Conservation (phyloP, 306 rosid species). For the Fragaria iinumae region DNA sequence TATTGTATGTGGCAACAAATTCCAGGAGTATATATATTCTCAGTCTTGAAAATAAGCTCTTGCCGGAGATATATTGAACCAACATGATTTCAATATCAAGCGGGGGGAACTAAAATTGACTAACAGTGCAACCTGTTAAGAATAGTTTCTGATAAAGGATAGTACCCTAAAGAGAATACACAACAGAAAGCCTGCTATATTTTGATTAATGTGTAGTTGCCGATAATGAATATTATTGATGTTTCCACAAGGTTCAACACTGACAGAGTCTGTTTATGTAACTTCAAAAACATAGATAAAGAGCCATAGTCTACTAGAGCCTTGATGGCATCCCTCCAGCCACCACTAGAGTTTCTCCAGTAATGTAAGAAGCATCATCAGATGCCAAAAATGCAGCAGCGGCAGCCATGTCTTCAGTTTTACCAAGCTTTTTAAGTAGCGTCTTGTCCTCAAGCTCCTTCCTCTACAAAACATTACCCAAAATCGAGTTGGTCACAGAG, state of each 20-base stretch:
- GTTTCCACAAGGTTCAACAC: background rate
- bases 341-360: slow-evolving; percentile 94
- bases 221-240: background rate
- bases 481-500: background rate
- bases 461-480: slow-evolving; percentile 47
- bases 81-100: background rate
- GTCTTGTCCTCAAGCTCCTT: slow-evolving; percentile 54
- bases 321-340: slow-evolving; percentile 90
- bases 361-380: slow-evolving; percentile 86
- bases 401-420: slow-evolving; percentile 88
- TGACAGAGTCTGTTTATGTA: background rate
- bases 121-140: background rate
- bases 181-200: background rate
- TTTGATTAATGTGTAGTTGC: background rate
- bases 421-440: slow-evolving; percentile 78
- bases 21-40: background rate
- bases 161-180: background rate
- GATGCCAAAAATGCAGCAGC: slow-evolving; percentile 87
- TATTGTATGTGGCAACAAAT: background rate
- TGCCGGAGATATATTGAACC: background rate
- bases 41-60: background rate
- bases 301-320: slow-evolving; percentile 45
- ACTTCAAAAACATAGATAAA: background rate
- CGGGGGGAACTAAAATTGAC: background rate
- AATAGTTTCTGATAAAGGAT: background rate